phyloP scores from a whole-genome alignment of 164 flowering plant species.

The Stephania cephalantha region DNA sequence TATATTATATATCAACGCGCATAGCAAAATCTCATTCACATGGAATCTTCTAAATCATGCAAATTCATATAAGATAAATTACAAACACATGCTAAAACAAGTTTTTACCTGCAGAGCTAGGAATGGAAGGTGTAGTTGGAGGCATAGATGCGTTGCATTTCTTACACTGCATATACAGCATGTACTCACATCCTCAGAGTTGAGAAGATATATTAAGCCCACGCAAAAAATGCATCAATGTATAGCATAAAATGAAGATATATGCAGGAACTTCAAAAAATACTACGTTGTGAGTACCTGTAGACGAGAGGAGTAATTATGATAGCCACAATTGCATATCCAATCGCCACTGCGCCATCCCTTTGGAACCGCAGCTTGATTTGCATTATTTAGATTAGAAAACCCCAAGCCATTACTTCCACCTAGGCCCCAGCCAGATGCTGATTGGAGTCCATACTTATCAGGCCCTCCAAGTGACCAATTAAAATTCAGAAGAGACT shows the following conservation, averaged over 20 bases:
- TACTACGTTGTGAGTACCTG: slow-evolving; percentile 35
- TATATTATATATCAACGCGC: too few species aligned
- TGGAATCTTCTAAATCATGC: neutral
- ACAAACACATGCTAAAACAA: slow-evolving; percentile 23
- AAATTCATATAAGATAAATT: neutral
- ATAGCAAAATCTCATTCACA: neutral
- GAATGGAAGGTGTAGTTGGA: slow-evolving; percentile 32
- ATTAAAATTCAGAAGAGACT: slow-evolving; percentile 36
- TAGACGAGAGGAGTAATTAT: slow-evolving; percentile 84
- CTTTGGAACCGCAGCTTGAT: slow-evolving; percentile 48
- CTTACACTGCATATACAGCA: slow-evolving; percentile 62
- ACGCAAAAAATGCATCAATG: neutral
- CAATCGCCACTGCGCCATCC: slow-evolving; percentile 96
- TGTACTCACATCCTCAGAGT: neutral
- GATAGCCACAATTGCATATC: slow-evolving; percentile 91
- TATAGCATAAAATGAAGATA: neutral
- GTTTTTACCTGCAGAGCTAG: slow-evolving; percentile 20
- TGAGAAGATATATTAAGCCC: slow-evolving; percentile 6
- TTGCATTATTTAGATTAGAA: slow-evolving; percentile 35
- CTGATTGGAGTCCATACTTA: slow-evolving; percentile 40
- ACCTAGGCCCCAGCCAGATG: slow-evolving; percentile 45
- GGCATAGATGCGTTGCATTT: slow-evolving; percentile 73
- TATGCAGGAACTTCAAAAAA: neutral
- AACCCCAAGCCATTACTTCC: slow-evolving; percentile 35
- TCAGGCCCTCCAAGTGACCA: slow-evolving; percentile 50